Base-by-base conservation (phyloP, 2,329 filamentous ascomycete species). In the Aspergillus sp. region DNA sequence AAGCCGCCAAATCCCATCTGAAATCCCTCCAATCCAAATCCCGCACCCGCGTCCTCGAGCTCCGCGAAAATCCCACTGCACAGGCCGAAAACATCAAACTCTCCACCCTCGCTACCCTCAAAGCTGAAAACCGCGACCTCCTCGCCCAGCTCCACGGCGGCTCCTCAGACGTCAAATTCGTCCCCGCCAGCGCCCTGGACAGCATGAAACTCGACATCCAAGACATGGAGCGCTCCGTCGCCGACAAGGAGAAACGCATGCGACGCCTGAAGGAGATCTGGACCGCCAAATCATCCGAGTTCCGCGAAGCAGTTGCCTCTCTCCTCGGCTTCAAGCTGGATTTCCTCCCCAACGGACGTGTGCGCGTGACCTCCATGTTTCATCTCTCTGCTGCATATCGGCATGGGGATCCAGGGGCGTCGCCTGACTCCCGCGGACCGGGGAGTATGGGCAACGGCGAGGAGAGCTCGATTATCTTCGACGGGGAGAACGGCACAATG, bases 281-380 rank as follows among this genome's bases (percentile, higher is more conserved):
- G 86, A 81, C 81, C 0, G 80, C 85, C 55, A 98, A 97, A 66
- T 89, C 86, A 1, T 82, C 86, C 58, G 93, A 98, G 70, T 97
- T 98, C 72, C 88, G 94, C 43, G 89, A 97, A 69, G 88, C 90
- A 30, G 90, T 98, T 48, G 90, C 90, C 52, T 88, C 83, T 19
- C 85, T 95, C 0, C 77, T 98, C 0, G 93, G 93, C 0, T 98
- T 90, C 85, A 91, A 91, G 45, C 81, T 97, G 8, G 89, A 93
- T 30, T 97, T 98, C 65, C 85, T 96, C 64, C 89, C 90, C n/a
- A 95, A 95, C 65, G 93, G 93, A 38, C 91, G 94, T 60, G 94
- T 96, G 69, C 84, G 88, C 30, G 88, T 96, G 26, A 94, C 91
- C 46, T 85, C 79, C 49, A 85, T 91, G 54, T 94, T 91, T 62